Evolutionary conservation across 495 filamentous ascomycete species (phyloP).

Genomic region (Chaetomium tenue): DNA sequence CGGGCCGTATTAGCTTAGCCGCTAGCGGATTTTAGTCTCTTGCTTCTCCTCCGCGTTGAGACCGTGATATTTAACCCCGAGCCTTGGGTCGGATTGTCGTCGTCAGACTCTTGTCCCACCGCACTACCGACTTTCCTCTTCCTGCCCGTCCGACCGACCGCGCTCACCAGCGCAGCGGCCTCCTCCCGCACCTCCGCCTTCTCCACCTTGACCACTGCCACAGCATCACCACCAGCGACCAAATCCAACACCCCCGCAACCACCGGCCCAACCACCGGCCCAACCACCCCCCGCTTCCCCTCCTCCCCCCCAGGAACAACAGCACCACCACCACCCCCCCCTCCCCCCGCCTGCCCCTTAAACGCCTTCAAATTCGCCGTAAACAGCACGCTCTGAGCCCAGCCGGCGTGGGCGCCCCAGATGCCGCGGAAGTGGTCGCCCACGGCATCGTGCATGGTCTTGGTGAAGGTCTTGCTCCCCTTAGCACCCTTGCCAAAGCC

Average conservation of each 20-base stretch:
- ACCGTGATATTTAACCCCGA: no score
- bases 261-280: no score
- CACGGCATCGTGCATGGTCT: constrained; percentile 83
- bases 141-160: constrained; percentile 1
- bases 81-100: neutral
- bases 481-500: constrained; percentile 76
- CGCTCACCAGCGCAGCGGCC: neutral
- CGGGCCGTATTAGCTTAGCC: no score
- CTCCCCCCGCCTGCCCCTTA: constrained; percentile 51
- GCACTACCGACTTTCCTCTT: constrained; percentile 24
- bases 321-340: constrained; percentile 30
- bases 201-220: constrained; percentile 21
- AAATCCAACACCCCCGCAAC: neutral
- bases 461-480: constrained; percentile 77
- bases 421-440: constrained; percentile 85
- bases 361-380: constrained; percentile 90
- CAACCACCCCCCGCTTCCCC: constrained; percentile 24
- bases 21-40: neutral
- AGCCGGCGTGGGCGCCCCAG: constrained; percentile 93
- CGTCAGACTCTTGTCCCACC: constrained; percentile 5
- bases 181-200: constrained; percentile 16
- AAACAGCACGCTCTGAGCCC: constrained; percentile 97
- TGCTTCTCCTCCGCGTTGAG: neutral
- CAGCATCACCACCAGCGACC: neutral
- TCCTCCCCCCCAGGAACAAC: constrained; percentile 3